Evolutionary conservation across 1,284 basidiomycete genomes (phyloP), one percentile per base, ranked within the genome.

Genomic region (Spongiforma sp.): DNA sequence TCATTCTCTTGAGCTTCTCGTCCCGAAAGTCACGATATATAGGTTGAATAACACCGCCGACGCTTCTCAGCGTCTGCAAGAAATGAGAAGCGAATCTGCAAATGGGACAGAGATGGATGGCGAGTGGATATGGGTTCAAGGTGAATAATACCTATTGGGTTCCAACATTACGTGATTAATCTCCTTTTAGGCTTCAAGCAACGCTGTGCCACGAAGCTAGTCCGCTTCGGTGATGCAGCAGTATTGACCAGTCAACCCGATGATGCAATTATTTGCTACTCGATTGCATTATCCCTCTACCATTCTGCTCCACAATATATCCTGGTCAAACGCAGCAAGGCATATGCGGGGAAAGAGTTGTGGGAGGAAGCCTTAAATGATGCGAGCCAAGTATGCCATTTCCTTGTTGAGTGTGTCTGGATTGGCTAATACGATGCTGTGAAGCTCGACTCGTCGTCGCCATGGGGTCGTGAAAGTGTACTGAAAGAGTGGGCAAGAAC

Each of bases 281-380:
- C 58, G 1, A 36, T 24, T 28, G 59, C 57, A 10, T 19, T 67
- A n/a, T 48, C 50, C 19, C 28, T 67, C 7, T n/a, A 52, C 26
- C 43, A 34, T 14, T 24, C 21, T 11, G 14, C 24, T 6, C 34
- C 59, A 5, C 53, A 41, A 14, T 50, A 12, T 37, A 50, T 65
- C 3, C 26, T 65, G 10, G n/a, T 54, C 30, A 61, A 65, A 33
- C 66, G 66, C 36, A 69, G 63, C 30, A 59, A 43, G 24, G 67
- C 56, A 9, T 55, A 43, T 21, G 24, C 48, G 8, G 43, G 26
- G 1, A 46, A 0, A 10, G 43, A 30, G 11, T 9, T 33, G 4
- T 68, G 65, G 55, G 19, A 62, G 17, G 34, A 60, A 2, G 57
- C 67, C 3, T 30, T 67, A 4, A 61, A n/a, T n/a, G n/a, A n/a